Evolutionary conservation across 139 green algal genomes (phyloP), one percentile per base, ranked within the genome.

Genomic region (Edaphochlamys debaryana): DNA sequence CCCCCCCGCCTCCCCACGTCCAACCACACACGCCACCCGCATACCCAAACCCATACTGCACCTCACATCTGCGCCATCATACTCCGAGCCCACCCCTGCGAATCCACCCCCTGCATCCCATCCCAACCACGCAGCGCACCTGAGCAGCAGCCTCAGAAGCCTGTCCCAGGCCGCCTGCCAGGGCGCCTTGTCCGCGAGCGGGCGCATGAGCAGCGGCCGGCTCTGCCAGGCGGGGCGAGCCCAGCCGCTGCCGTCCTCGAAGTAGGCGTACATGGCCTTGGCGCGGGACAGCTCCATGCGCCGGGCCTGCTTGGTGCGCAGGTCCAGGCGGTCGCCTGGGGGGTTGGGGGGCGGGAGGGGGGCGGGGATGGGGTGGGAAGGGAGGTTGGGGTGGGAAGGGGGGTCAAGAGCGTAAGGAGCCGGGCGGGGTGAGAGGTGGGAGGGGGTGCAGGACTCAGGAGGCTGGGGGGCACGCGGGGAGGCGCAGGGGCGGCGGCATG

Each of bases 101-200:
- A n/a, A n/a, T n/a, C n/a, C n/a, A n/a, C n/a, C n/a, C n/a, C n/a
- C n/a, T n/a, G n/a, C n/a, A n/a, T n/a, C n/a, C n/a, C n/a, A n/a
- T n/a, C n/a, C n/a, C n/a, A n/a, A n/a, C n/a, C n/a, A n/a, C n/a
- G 11, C 45, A 54, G 4, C 66, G 3, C 36, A 71, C 66, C 66
- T 45, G 15, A 71, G 36, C 76, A 82, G 62, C 42, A 74, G 4
- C 1, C 76, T 41, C 32, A 42, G 45, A 42, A 82, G 63, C 23
- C 76, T 41, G 76, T 82, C 76, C 62, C 63, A 82, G 4, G 76
- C 76, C 42, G 76, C 76, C 63, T 82, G 76, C 76, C 76, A 82
- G 7, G 76, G 76, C 32, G 62, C 63, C 76, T 82, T 74, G 63
- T 82, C 76, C n/a, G 48, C 37, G 54, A 80, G 54, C 72, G 72